phyloP scores from a whole-genome alignment of 306 rosid species.

The Glycine tomentella region DNA sequence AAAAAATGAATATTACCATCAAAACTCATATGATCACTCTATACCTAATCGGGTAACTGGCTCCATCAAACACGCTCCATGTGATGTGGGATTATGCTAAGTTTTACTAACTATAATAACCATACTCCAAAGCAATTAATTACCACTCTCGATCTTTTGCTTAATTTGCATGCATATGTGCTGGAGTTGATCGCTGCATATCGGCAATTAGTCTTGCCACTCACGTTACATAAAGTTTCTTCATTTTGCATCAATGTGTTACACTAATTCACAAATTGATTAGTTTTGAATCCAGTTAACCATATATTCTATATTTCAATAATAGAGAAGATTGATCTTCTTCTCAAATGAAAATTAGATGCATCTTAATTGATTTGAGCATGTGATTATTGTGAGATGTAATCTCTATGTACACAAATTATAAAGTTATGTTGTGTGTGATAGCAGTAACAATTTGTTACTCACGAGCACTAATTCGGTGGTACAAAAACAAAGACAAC shows the following conservation, averaged over 20 bases:
- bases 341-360: no score
- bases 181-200: not conserved
- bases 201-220: no score
- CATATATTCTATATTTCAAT: no score
- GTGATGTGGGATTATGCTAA: conserved; percentile 18
- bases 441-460: not conserved
- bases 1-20: not conserved
- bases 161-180: conserved; percentile 12
- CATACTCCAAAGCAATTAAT: not conserved
- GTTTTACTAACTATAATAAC: not conserved
- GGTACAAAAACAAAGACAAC: not conserved
- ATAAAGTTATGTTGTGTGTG: not conserved
- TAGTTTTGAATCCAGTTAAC: no score
- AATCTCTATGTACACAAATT: not conserved
- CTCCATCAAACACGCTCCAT: conserved; percentile 28
- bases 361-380: not conserved
- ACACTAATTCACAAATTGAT: not conserved
- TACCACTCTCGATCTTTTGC: conserved; percentile 6
- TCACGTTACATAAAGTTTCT: not conserved
- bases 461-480: not conserved
- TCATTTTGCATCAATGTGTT: not conserved
- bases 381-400: not conserved
- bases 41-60: not conserved
- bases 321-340: no score
- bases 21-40: not conserved